These are phyloP conservation scores for Perkinsus olseni DNA, from an alignment of 169 alveolate species.

Conservation along the genomic window DNA sequence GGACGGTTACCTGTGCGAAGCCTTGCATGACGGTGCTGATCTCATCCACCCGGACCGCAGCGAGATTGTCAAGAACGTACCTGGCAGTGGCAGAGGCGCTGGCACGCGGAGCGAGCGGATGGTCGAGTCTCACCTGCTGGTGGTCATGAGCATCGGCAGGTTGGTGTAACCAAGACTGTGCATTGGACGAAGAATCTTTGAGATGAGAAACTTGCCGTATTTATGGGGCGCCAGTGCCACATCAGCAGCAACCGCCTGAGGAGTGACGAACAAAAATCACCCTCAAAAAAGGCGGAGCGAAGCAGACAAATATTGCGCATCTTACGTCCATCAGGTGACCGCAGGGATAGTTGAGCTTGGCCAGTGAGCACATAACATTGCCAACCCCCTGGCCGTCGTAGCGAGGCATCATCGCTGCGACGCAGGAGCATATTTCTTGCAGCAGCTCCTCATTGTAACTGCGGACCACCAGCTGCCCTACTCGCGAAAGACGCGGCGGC, in stretches of 20 bases:
- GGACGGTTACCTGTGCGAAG: not conserved
- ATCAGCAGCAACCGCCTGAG: not conserved
- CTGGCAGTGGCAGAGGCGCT: not conserved
- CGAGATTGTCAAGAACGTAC: not conserved
- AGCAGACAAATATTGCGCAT: not conserved
- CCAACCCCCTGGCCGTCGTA: conserved; percentile 1
- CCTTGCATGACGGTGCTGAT: not conserved
- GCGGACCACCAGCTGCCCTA: not conserved
- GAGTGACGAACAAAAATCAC: not conserved
- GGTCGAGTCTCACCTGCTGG: not conserved
- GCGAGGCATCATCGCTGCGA: not conserved
- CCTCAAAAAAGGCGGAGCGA: not conserved
- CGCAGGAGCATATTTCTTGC: not conserved
- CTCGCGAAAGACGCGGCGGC: not conserved
- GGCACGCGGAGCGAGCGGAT: not conserved
- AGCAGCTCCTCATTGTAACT: not conserved
- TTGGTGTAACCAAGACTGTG: not conserved
- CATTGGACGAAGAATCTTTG: not conserved
- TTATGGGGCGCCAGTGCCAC: not conserved
- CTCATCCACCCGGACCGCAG: not conserved
- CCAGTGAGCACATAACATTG: not conserved
- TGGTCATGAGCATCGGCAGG: not conserved
- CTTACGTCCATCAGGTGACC: not conserved
- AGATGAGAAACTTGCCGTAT: not conserved
- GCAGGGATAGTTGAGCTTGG: not conserved